These are phyloP conservation scores for Murraya paniculata DNA, from an alignment of 345 rosid species.

Conservation along the genomic window DNA sequence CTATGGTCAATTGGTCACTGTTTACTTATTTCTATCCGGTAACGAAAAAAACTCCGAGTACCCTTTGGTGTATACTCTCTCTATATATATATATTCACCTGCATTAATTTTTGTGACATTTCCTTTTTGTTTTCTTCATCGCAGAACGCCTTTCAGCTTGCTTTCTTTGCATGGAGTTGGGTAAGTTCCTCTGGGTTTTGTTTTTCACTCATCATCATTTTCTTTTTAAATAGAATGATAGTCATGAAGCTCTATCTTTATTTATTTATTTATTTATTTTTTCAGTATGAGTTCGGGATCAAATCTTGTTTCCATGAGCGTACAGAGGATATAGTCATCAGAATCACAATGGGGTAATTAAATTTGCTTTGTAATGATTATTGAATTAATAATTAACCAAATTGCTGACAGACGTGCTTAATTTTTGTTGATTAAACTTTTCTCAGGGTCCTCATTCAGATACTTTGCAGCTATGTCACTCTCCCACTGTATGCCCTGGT, in stretches of 20 bases:
- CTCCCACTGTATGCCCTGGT: slow-evolving; percentile 94
- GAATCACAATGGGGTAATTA: slow-evolving; percentile 74
- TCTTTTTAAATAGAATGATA: not conserved
- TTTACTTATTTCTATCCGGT: no score
- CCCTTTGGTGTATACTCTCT: no score
- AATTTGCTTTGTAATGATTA: not conserved
- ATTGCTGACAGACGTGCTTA: not conserved
- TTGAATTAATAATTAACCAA: not conserved
- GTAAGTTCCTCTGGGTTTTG: slow-evolving; percentile 37
- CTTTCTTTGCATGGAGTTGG: slow-evolving; percentile 80
- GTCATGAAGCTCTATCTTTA: not conserved
- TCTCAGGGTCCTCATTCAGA: slow-evolving; percentile 68
- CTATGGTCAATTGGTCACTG: no score
- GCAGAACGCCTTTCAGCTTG: slow-evolving; percentile 90
- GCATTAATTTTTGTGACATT: not conserved
- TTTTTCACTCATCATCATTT: not conserved
- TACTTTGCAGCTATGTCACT: slow-evolving; percentile 90
- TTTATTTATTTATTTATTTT: not conserved
- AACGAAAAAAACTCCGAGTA: no score
- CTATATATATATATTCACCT: not conserved
- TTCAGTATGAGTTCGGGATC: slow-evolving; percentile 57
- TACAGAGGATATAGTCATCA: slow-evolving; percentile 50
- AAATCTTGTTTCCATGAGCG: slow-evolving; percentile 63
- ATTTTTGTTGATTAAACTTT: not conserved
- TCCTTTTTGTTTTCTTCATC: not conserved